Evolutionary conservation across 2,329 filamentous ascomycete genomes (phyloP), one percentile per base, ranked within the genome.

Genomic region (Onygenales sp.): DNA sequence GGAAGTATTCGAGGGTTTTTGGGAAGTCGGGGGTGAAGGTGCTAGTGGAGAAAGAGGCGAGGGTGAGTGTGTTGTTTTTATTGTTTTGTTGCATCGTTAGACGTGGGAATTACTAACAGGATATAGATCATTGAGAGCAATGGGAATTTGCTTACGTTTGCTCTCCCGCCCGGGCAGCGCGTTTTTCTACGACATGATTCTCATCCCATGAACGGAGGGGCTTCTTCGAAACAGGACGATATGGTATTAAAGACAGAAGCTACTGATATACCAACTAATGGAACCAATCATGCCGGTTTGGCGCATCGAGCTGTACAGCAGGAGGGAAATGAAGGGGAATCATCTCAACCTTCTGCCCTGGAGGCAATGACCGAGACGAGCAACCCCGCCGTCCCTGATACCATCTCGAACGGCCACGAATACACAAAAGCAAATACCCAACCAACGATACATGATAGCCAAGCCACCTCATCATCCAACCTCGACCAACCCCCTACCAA

Each of bases 41-140:
- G 8, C 41, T 69, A 7, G 58, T 75, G 38, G 72, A 75, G 51
- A 75, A 75, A 56, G 72, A 75, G 55, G 65, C 62, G 17, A 68
- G 64, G 60, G 72, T 74, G 63, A 54, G 66, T 50, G 21, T 14
- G 14, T 27, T 42, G 5, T 39, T 46, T 27, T 13, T 31, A 14
- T 36, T n/a, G 11, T 17, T 42, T 52, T 49, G 31, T 27, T 35
- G 14, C 43, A 33, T 43, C 17, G 46, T 55, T n/a, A 27, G 13
- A 2, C 17, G 17, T 36, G 6, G 14, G 13, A 44, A 17, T 36
- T 11, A 39, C 52, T n/a, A 5, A n/a, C 13, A 6, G 33, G 8
- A n/a, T 31, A 49, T 47, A 65, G 71, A 62, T 75, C 32, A 57
- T 67, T 43, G 63, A 61, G 9, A 66, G 69, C n/a, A 59, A 69